Conservation (phyloP, 805 yeast species). For the Myxozyma monticola region DNA sequence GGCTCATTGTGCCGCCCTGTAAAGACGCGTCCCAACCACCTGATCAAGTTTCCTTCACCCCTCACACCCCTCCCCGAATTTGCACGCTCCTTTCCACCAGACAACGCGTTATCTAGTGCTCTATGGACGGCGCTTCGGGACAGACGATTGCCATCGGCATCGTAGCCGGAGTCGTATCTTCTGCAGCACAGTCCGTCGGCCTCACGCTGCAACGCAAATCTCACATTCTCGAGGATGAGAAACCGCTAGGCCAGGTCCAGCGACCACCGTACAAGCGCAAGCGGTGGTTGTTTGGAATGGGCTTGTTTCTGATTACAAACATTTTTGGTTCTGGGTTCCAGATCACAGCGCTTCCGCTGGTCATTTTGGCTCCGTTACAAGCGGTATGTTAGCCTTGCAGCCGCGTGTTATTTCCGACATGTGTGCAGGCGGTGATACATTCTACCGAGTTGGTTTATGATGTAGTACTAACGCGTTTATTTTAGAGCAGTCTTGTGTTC, state of each 20-base stretch:
- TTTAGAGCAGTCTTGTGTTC: slow-evolving; percentile 66
- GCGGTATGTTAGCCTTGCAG: slow-evolving; percentile 47
- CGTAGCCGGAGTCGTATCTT: slow-evolving; percentile 57
- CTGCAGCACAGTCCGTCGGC: slow-evolving; percentile 79
- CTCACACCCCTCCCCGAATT: too few species aligned
- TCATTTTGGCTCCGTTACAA: slow-evolving; percentile 77
- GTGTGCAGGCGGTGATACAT: too few species aligned
- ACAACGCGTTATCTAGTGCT: too few species aligned
- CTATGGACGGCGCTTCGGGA: slow-evolving; percentile 30
- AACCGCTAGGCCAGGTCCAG: slow-evolving; percentile 33
- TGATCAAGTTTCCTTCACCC: too few species aligned
- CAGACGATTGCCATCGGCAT: slow-evolving; percentile 36
- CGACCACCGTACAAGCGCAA: slow-evolving; percentile 45
- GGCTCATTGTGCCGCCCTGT: too few species aligned
- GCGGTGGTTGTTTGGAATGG: slow-evolving; percentile 75
- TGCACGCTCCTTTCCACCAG: too few species aligned
- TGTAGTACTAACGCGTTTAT: neutral
- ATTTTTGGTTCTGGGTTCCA: slow-evolving; percentile 80
- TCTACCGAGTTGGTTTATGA: too few species aligned
- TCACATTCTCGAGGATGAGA: slow-evolving; percentile 51
- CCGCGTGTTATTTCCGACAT: neutral
- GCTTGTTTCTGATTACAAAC: slow-evolving; percentile 69
- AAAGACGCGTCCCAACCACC: too few species aligned
- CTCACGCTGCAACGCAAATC: slow-evolving; percentile 79
- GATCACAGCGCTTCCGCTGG: slow-evolving; percentile 77